Evolutionary conservation across 176 grass and related monocot genomes (phyloP), one percentile per base, ranked within the genome.

Genomic region (Chloris gayana): DNA sequence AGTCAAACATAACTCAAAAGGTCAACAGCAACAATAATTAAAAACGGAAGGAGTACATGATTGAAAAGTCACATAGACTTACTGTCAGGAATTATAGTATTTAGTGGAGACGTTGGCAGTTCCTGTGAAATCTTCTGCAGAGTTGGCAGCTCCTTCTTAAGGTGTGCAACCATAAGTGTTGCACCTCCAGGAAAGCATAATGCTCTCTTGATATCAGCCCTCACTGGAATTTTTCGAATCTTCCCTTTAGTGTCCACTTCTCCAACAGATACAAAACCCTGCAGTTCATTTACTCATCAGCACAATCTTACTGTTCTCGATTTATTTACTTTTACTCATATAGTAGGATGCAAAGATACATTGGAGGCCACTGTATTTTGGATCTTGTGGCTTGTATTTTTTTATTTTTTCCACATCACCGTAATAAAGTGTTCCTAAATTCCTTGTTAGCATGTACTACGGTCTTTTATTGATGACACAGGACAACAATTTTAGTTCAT

Each of bases 121-220:
- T 71, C 33, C 35, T 61, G 22, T 75, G 70, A 74, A 33, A 25
- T 42, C 42, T 81, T 82, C 67, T 59, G 77, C 19, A 3, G 58
- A 73, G 33, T 76, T 80, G 74, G 42, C 50, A 87, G 70, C 19
- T 76, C 85, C 67, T 79, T 93, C 67, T 85, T 94, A 67, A 88
- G 78, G 67, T 94, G 89, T 86, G 94, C 61, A 56, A 94, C 87
- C 94, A 91, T 88, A 60, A 94, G 89, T 50, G 74, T 97, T 74
- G 94, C 93, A 86, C 85, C 87, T 45, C 94, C 89, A 65, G 94
- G 94, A 90, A 91, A 91, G 86, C 91, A 97, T 75, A 97, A 81
- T 67, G 87, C 80, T 73, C 72, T 91, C 74, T 82, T 97, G 84
- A 97, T 86, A 72, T 91, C 84, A 75, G 91, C 89, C 84, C 88